phyloP scores from a whole-genome alignment of 2,329 filamentous ascomycete genomes.

The Aureobasidium lini region DNA sequence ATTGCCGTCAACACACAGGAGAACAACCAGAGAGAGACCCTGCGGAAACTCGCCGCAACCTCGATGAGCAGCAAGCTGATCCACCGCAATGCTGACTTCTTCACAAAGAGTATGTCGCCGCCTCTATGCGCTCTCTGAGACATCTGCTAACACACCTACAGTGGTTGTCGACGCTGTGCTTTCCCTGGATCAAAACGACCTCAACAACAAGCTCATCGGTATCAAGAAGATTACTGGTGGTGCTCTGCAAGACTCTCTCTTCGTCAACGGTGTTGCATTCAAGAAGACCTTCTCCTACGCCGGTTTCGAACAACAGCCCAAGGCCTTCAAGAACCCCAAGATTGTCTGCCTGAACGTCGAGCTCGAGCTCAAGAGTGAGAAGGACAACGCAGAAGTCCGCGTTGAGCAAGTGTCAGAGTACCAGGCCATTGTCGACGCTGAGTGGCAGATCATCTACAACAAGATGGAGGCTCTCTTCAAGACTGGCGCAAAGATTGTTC shows the following conservation, averaged over 20 bases:
- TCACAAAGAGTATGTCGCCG: slow-evolving; percentile 74
- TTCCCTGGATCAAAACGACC: slow-evolving; percentile 88
- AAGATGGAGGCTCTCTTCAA: slow-evolving; percentile 93
- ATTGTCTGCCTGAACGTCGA: slow-evolving; percentile 98
- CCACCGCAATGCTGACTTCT: slow-evolving; percentile 92
- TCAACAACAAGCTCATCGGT: slow-evolving; percentile 96
- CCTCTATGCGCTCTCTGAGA: background rate
- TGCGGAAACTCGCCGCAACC: slow-evolving; percentile 82
- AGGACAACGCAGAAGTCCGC: slow-evolving; percentile 96
- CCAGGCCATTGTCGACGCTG: slow-evolving; percentile 96
- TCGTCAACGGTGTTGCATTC: slow-evolving; percentile 97
- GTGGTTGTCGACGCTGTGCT: slow-evolving; percentile 98
- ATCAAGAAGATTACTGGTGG: slow-evolving; percentile 98
- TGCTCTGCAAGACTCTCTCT: slow-evolving; percentile 89
- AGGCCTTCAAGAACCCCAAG: slow-evolving; percentile 87
- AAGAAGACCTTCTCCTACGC: slow-evolving; percentile 99
- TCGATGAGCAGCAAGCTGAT: slow-evolving; percentile 99
- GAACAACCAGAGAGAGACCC: slow-evolving; percentile 75
- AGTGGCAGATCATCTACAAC: slow-evolving; percentile 99
- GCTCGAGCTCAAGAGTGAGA: slow-evolving; percentile 96
- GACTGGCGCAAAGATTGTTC: slow-evolving; percentile 92
- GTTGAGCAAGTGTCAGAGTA: slow-evolving; percentile 99
- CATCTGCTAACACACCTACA: slow-evolving; percentile 30
- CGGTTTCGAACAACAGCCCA: slow-evolving; percentile 98
- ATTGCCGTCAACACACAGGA: slow-evolving; percentile 83